Evolutionary conservation across 768 basidiomycete species (phyloP), one percentile per base, ranked within the genome.

Genomic region (Tylopilus rubrobrunneus): DNA sequence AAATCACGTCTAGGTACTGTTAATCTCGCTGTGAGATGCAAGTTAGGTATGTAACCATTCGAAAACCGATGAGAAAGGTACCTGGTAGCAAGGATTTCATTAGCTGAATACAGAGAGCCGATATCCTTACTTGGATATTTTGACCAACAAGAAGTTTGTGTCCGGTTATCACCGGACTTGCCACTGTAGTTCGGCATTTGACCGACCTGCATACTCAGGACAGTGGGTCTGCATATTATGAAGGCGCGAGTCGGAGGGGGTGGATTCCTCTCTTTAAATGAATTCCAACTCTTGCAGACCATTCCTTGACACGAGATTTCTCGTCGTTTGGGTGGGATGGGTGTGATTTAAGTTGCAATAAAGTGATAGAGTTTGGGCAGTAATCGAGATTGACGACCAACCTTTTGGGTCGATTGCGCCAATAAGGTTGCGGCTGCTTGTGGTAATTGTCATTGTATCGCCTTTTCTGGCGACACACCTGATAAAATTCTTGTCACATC

Each of bases 281-380:
- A n/a, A 34, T 36, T 21, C 37, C 19, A 10, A 19, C 19, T n/a
- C 10, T 12, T 8, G 4, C 33, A 49, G 27, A 48, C 34, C 47
- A 48, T 53, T 34, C 21, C 3, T 5, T 12, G n/a, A 15, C 31
- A 19, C 9, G 21, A 12, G 33, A 53, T 12, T 12, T 17, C 19
- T 21, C 23, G 40, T 45, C 37, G 44, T 55, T 53, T 44, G 57
- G 37, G 33, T 51, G 57, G 49, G 12, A 28, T n/a, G 52, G 25
- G 41, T 57, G 63, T 47, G 34, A 67, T 73, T 74, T 76, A 70
- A 71, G 75, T 76, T 78, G 78, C 71, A 78, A 72, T 77, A 78
- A 72, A 74, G 77, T 77, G 72, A 75, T 78, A 78, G 78, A 74
- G 74, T 77, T 79, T 69, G 62, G 63, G 46, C 57, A 56, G 54